Evolutionary conservation across 441 rosid species (phyloP).

Genomic region (Theobroma grandiflorum): DNA sequence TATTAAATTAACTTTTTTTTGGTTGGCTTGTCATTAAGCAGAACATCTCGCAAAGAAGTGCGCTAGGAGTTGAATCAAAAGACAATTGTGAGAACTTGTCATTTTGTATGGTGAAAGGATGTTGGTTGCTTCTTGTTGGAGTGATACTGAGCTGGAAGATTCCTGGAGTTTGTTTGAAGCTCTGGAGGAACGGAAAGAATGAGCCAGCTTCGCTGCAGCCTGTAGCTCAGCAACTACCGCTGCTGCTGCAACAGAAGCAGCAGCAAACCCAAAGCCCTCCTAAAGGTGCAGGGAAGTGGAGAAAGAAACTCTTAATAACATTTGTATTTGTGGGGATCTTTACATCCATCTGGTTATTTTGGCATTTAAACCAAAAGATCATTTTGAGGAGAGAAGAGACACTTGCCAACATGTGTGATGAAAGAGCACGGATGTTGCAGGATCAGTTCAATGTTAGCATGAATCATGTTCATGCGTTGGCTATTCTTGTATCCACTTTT

Average conservation of each 20-base stretch:
- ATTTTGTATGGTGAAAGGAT: slow-evolving; percentile 47
- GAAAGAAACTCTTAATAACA: slow-evolving; percentile 65
- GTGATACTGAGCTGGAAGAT: slow-evolving; percentile 49
- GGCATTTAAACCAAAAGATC: slow-evolving; percentile 50
- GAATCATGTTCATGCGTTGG: slow-evolving; percentile 98
- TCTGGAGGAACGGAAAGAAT: slow-evolving; percentile 42
- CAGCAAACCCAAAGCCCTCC: slow-evolving; percentile 58
- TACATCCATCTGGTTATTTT: slow-evolving; percentile 71
- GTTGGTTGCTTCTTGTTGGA: slow-evolving; percentile 65
- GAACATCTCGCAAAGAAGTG: slow-evolving; percentile 44
- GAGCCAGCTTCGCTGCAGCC: slow-evolving; percentile 44
- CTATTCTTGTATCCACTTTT: slow-evolving; percentile 95
- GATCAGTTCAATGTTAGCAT: slow-evolving; percentile 99
- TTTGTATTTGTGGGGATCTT: slow-evolving; percentile 65
- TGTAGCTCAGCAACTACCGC: slow-evolving; percentile 49
- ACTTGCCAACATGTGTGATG: slow-evolving; percentile 93
- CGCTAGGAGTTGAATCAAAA: slow-evolving; percentile 33
- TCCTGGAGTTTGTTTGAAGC: slow-evolving; percentile 44
- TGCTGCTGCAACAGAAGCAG: slow-evolving; percentile 58
- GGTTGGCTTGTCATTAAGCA: slow-evolving; percentile 48
- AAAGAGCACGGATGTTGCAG: slow-evolving; percentile 96
- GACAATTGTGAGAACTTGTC: slow-evolving; percentile 37
- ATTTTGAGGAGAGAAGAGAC: slow-evolving; percentile 67
- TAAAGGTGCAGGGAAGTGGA: slow-evolving; percentile 77
- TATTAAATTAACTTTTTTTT: slow-evolving; percentile 24